Base-by-base conservation (phyloP, 192 early-diverging fungal species). In the Phycomyces nitens region DNA sequence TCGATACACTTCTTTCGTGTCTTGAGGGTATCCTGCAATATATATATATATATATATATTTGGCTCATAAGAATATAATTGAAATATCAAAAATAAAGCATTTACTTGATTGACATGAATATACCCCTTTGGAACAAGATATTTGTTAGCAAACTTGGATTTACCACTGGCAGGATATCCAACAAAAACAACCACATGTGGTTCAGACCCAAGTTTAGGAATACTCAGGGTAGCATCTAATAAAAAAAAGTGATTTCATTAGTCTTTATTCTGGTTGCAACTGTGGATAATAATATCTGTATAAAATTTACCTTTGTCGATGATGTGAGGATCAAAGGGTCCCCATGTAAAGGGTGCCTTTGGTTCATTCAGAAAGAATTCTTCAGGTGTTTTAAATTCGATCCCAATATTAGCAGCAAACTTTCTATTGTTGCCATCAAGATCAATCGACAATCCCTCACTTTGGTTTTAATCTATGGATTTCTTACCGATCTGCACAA, bases 131-230 rank as follows among this genome's bases (percentile, higher is more conserved):
- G 81, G 73, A 20, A 80, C 68, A 27, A 94, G 71, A 34, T 90
- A 79, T n/a, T 67, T 77, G 7, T 69, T 62, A 0, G 85, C 78
- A 80, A 94, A 93, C 1, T 80, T 84, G 0, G 87, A 86, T 70
- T 96, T 97, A 20, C 95, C 95, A 18, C 82, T 85, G 0, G 90
- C 95, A 1, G 94, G 94, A 11, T 80, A 82, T 0, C 95, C 95
- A 58, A 93, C 89, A 15, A 88, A 80, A 0, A 97, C 57, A 16
- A 95, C 75, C 47, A 94, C 23, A 68, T 90, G 84, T n/a, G 43
- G 62, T 42, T 60, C 55, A 29, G 63, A 65, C 24, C 39, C 65
- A 34, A 34, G 29, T 34, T 34, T 7, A 34, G 29, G 29, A 5
- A 34, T 18, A 47, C 3, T 47, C 11, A 14, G 15, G 12, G 44